A percentile compares a stretch with the other conserved stretches of the same genome.
phyloP scores from a whole-genome alignment of 1,284 basidiomycete genomes.

The Thelephora terrestris region DNA sequence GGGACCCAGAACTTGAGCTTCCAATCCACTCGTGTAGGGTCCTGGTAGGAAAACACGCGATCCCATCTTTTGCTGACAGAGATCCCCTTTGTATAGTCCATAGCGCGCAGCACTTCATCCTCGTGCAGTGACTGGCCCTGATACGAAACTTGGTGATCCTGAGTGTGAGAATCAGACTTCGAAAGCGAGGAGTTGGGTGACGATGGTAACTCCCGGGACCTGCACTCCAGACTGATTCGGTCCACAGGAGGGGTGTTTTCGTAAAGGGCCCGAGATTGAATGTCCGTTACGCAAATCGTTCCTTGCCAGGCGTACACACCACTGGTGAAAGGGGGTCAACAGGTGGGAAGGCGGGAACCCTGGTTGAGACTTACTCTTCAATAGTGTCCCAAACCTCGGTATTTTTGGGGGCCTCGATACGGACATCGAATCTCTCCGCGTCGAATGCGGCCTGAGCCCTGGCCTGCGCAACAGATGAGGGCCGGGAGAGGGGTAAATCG shows the following conservation, averaged over 20 bases:
- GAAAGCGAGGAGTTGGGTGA: not conserved
- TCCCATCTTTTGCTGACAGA: not conserved
- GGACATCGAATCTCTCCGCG: not conserved
- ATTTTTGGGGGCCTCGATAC: not conserved
- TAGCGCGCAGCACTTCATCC: not conserved
- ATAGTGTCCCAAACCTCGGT: not conserved
- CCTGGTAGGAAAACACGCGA: not conserved
- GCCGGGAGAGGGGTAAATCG: not conserved
- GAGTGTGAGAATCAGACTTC: not conserved
- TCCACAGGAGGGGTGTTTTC: not conserved
- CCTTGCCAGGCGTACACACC: slow-evolving; percentile 1
- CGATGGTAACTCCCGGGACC: not conserved
- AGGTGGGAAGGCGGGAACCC: not conserved
- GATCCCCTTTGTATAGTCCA: slow-evolving; percentile 1
- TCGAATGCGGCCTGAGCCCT: not conserved
- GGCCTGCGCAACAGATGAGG: not conserved
- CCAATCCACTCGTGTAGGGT: not conserved
- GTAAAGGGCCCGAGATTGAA: not conserved
- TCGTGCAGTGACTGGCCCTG: not conserved
- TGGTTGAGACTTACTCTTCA: not conserved
- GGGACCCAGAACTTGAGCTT: slow-evolving; percentile 1
- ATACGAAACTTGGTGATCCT: not conserved
- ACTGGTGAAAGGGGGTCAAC: not conserved
- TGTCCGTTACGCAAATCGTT: not conserved
- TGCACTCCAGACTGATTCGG: not conserved